Percentiles rank a stretch among this genome's conserved stretches.
Evolutionary conservation across 2,329 filamentous ascomycete species (phyloP).

Genomic region (Trichoderma hamatum): DNA sequence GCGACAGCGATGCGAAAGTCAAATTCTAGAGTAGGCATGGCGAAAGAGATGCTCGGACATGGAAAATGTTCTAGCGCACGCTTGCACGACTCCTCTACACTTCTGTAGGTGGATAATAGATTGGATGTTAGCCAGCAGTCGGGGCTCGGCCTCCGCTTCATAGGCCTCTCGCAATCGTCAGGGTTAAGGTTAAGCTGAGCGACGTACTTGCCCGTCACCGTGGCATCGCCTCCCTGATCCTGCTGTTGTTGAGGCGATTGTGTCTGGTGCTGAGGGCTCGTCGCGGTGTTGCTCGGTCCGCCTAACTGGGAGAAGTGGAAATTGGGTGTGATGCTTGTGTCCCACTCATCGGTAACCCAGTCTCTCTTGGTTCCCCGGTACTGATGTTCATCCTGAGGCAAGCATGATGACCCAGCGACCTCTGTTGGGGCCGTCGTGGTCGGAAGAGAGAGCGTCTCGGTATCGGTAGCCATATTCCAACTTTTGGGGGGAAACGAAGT

Average conservation of each 20-base stretch:
- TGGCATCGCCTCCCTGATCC: conserved; percentile 21
- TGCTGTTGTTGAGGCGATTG: conserved; percentile 22
- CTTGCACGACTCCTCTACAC: conserved; percentile 45
- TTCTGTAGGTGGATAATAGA: conserved; percentile 32
- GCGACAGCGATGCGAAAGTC: conserved; percentile 55
- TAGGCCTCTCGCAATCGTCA: conserved; percentile 16
- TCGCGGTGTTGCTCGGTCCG: conserved; percentile 15
- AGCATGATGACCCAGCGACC: conserved; percentile 36
- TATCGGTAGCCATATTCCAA: conserved; percentile 37
- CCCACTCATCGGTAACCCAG: conserved; percentile 35
- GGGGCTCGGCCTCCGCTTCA: conserved; percentile 19
- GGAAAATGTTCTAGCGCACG: conserved; percentile 46
- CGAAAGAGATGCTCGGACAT: conserved; percentile 48
- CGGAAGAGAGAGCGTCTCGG: conserved; percentile 39
- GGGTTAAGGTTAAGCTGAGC: conserved; percentile 9
- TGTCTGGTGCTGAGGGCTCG: conserved; percentile 14
- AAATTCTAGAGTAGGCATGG: conserved; percentile 51
- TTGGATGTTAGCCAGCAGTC: conserved; percentile 26
- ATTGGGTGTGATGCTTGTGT: conserved; percentile 35
- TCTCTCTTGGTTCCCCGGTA: conserved; percentile 28
- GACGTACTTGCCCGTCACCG: conserved; percentile 25
- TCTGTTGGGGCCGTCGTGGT: conserved; percentile 41
- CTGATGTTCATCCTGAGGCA: conserved; percentile 29
- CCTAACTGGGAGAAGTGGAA: conserved; percentile 12
- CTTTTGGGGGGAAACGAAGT: neutral